phyloP scores from a whole-genome alignment of 2,329 filamentous ascomycete species.

The Graphilbum sp. region DNA sequence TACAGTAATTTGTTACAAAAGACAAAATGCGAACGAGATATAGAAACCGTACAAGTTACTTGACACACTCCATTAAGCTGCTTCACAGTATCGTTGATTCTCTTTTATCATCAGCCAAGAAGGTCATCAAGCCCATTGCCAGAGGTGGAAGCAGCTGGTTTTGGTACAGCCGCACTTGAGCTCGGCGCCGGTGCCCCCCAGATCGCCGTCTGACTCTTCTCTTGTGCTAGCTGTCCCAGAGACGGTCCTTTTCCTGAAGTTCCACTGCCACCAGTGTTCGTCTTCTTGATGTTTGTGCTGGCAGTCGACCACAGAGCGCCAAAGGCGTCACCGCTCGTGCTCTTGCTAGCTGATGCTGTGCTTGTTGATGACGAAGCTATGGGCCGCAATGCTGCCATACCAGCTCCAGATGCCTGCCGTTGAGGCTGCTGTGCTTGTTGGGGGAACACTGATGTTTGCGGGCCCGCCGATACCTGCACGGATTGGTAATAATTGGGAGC shows the following conservation, averaged over 20 bases:
- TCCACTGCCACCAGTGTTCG: slow-evolving; percentile 25
- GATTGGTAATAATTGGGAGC: slow-evolving; percentile 94
- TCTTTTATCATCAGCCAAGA: slow-evolving; percentile 25
- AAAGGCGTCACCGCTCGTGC: slow-evolving; percentile 64
- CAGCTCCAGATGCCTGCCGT: slow-evolving; percentile 7
- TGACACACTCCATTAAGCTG: too few relatives aligned
- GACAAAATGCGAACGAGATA: too few relatives aligned
- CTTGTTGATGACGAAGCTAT: slow-evolving; percentile 1
- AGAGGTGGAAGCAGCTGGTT: slow-evolving; percentile 13
- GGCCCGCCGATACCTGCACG: slow-evolving; percentile 32
- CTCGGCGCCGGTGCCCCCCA: slow-evolving; percentile 58
- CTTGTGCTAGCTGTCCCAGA: slow-evolving; percentile 89
- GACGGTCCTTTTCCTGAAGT: slow-evolving; percentile 56
- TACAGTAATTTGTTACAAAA: too few relatives aligned
- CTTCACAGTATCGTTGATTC: too few relatives aligned
- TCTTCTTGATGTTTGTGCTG: slow-evolving; percentile 60
- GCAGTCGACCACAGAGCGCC: slow-evolving; percentile 71
- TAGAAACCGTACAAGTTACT: too few relatives aligned
- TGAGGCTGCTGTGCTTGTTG: slow-evolving; percentile 3
- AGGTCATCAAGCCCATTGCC: slow-evolving; percentile 28
- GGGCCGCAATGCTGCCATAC: slow-evolving; percentile 13
- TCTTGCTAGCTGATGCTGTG: slow-evolving; percentile 18
- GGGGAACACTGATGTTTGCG: slow-evolving; percentile 12
- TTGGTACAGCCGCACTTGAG: slow-evolving; percentile 8
- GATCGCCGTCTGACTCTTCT: slow-evolving; percentile 86